These are phyloP conservation scores for Darksidea phi DNA, from an alignment of 495 filamentous ascomycete genomes.

Conservation along the genomic window DNA sequence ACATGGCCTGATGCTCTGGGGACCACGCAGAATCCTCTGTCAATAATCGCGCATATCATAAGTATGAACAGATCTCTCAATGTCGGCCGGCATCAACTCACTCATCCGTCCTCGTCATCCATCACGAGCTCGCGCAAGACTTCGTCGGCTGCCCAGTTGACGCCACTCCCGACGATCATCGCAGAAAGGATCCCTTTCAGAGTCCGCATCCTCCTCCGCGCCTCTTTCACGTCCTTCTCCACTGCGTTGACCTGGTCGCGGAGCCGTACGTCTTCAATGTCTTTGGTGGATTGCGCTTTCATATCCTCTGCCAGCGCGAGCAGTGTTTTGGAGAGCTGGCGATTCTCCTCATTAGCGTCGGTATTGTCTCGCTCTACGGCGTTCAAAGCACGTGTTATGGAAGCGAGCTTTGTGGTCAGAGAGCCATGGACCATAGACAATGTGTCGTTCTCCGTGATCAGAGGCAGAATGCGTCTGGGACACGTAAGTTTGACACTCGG, in stretches of 20 bases:
- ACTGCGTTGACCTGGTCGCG: constrained; percentile 54
- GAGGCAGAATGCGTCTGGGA: constrained; percentile 60
- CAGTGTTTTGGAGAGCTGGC: constrained; percentile 58
- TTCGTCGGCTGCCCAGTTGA: constrained; percentile 77
- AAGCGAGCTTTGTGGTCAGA: constrained; percentile 52
- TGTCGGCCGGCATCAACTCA: not conserved
- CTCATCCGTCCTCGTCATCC: constrained; percentile 61
- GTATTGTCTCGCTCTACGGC: constrained; percentile 57
- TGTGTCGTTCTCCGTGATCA: constrained; percentile 66
- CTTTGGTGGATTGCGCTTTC: constrained; percentile 51
- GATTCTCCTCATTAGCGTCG: constrained; percentile 57
- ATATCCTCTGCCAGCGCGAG: constrained; percentile 60
- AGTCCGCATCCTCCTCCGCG: constrained; percentile 64
- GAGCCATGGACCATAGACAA: constrained; percentile 60
- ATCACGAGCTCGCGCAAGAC: constrained; percentile 70
- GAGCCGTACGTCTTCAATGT: constrained; percentile 52
- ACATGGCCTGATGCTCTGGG: too few relatives aligned
- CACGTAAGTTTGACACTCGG: constrained; percentile 4
- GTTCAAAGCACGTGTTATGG: constrained; percentile 51
- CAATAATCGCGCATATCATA: too few relatives aligned
- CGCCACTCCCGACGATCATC: constrained; percentile 76
- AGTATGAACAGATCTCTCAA: too few relatives aligned
- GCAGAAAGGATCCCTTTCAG: constrained; percentile 74
- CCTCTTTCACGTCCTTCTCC: constrained; percentile 56
- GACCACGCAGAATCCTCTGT: too few relatives aligned